Base-by-base conservation (phyloP, 495 filamentous ascomycete genomes). In the Xylaria acuta region DNA sequence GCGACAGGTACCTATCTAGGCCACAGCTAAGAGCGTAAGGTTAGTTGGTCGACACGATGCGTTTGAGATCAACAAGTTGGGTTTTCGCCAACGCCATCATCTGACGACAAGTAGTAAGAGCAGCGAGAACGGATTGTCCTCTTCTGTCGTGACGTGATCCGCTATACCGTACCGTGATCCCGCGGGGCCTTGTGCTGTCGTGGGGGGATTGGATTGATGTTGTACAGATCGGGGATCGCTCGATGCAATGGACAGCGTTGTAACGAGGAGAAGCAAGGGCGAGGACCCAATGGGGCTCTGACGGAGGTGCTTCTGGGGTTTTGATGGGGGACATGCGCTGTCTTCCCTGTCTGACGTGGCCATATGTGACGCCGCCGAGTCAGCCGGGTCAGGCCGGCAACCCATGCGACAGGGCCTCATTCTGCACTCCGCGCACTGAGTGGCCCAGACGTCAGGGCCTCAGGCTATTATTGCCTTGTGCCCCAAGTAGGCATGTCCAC, bases 301-400 rank as follows among this genome's bases (percentile, higher is more conserved):
- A 51, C 38, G 47, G 70, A 72, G 62, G 41, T 51, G 70, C 59
- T 63, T 36, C 32, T 54, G 63, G 62, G 70, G 70, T 72, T 65
- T 65, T 72, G 62, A 51, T 56, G 70, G 70, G 51, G 58, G 70
- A 72, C 63, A 72, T 67, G 70, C 34, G 70, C 43, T 72, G 70
- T 65, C 63, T 66, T n/a, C 25, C 45, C 51, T 66, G 62, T 72
- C 70, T 72, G 70, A 72, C 70, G 70, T 72, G 70, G 70, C 70
- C 63, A 51, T 66, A 66, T 36, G 63, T 67, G 70, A 58, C 36
- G 63, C 45, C 41, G 70, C 63, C 70, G 63, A 72, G 51, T 72
- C 70, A 67, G 58, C 67, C 67, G 68, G 58, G 56, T 70, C 68
- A 70, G 68, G 43, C 58, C 68, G 70, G 70, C 51, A 66, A 58